These are phyloP conservation scores for Lunasporangiospora selenospora DNA, from an alignment of 192 early-diverging fungal species.

Conservation along the genomic window DNA sequence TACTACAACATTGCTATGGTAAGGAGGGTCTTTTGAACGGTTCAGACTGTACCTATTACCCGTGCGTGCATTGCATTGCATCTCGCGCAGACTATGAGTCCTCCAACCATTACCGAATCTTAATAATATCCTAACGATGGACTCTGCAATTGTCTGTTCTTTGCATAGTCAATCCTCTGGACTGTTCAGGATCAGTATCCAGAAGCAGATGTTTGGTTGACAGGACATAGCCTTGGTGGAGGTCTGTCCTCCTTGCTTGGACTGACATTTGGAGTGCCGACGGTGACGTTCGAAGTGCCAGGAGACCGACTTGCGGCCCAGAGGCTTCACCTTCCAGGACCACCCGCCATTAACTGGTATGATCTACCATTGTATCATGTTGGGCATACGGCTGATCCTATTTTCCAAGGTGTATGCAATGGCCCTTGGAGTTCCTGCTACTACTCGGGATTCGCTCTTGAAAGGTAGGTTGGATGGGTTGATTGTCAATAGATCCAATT, in stretches of 20 bases:
- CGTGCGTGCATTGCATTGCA: too few relatives aligned
- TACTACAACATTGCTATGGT: constrained; percentile 61
- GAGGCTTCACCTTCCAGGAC: constrained; percentile 77
- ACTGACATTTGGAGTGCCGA: constrained; percentile 83
- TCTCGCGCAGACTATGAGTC: too few relatives aligned
- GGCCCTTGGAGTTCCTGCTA: constrained; percentile 48
- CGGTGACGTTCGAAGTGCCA: constrained; percentile 84
- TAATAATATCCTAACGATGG: too few relatives aligned
- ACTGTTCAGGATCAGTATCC: constrained; percentile 73
- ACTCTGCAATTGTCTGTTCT: too few relatives aligned
- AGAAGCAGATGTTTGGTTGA: constrained; percentile 74
- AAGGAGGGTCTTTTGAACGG: too few relatives aligned
- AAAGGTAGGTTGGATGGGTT: constrained; percentile 15
- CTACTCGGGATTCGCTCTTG: constrained; percentile 32
- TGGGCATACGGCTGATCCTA: constrained; percentile 91
- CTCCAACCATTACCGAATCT: too few relatives aligned
- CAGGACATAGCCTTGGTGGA: constrained; percentile 83
- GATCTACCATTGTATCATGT: constrained; percentile 86
- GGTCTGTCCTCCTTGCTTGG: constrained; percentile 73
- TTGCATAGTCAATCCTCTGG: constrained; percentile 69
- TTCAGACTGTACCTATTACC: too few relatives aligned
- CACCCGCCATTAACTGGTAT: constrained; percentile 55
- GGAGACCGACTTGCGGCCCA: constrained; percentile 81
- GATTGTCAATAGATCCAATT: too few relatives aligned
- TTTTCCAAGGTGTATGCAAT: constrained; percentile 87